These are phyloP conservation scores for Candida ipomoeae DNA, from an alignment of 805 yeast genomes.

Conservation along the genomic window DNA sequence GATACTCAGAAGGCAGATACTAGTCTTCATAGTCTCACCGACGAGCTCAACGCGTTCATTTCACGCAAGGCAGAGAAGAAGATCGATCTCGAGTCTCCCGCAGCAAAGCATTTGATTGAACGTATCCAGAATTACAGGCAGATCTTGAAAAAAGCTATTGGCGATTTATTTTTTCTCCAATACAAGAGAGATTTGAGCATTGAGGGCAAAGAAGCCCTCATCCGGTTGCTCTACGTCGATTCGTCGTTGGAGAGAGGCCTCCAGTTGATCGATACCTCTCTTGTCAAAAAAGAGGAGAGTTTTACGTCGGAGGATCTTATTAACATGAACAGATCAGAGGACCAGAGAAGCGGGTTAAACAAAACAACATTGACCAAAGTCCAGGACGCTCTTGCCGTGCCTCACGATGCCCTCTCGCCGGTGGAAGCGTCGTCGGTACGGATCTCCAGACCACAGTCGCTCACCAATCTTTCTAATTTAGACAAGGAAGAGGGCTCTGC, in stretches of 20 bases:
- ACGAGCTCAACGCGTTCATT: constrained; percentile 27
- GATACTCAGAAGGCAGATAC: background rate
- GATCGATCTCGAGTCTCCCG: constrained; percentile 30
- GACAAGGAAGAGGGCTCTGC: constrained; percentile 42
- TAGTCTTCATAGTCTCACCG: constrained; percentile 34
- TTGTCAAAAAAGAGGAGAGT: constrained; percentile 19
- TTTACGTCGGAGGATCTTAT: constrained; percentile 13
- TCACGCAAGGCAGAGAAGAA: constrained; percentile 30
- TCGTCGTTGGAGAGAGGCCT: constrained; percentile 61
- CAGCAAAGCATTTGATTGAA: constrained; percentile 27
- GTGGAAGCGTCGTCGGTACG: constrained; percentile 11
- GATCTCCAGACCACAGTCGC: constrained; percentile 16
- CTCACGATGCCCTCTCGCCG: constrained; percentile 6
- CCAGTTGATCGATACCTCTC: constrained; percentile 36
- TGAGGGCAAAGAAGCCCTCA: constrained; percentile 71
- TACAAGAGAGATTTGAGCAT: constrained; percentile 50
- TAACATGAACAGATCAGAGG: constrained; percentile 21
- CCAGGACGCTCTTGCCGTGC: constrained; percentile 4
- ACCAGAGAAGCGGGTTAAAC: constrained; percentile 19
- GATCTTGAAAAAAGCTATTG: constrained; percentile 32
- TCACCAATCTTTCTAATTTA: constrained; percentile 29
- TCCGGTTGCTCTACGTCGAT: constrained; percentile 66
- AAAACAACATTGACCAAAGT: constrained; percentile 4
- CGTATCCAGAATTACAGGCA: constrained; percentile 27
- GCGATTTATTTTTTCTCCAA: constrained; percentile 56